phyloP scores from a whole-genome alignment of 352 stramenopile genomes.

The Thalassiosira oceanica region DNA sequence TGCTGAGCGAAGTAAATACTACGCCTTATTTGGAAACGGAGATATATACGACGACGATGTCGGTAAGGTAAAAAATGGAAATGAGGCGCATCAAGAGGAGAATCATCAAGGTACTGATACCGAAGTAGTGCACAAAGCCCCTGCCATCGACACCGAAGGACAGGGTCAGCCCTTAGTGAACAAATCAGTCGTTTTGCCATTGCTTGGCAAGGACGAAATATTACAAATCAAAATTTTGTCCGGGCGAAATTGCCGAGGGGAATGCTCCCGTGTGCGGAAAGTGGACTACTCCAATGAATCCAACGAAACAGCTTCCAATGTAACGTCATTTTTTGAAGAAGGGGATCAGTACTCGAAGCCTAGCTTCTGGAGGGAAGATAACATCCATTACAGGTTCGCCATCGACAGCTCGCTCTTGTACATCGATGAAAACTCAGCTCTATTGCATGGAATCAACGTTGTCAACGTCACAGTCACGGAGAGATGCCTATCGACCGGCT shows the following conservation, averaged over 20 bases:
- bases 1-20: slow-evolving; percentile 35
- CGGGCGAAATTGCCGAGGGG: slow-evolving; percentile 26
- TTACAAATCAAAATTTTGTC: slow-evolving; percentile 61
- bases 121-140: no score
- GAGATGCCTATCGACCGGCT: slow-evolving; percentile 49
- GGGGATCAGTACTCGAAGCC: slow-evolving; percentile 31
- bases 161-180: no score
- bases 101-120: slow-evolving; percentile 6
- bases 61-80: no score
- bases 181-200: slow-evolving; percentile 10
- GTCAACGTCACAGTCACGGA: slow-evolving; percentile 60
- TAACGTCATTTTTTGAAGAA: no score
- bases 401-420: slow-evolving; percentile 47
- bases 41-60: slow-evolving; percentile 6
- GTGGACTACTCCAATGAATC: slow-evolving; percentile 11
- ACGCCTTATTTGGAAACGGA: slow-evolving; percentile 16
- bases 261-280: slow-evolving; percentile 43
- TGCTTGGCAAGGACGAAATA: slow-evolving; percentile 53
- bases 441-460: slow-evolving; percentile 44
- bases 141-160: no score
- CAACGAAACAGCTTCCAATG: not conserved
- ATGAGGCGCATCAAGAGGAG: not conserved
- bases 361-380: slow-evolving; percentile 50
- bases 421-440: slow-evolving; percentile 39
- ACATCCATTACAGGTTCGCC: slow-evolving; percentile 48